Conservation (phyloP, 2,329 filamentous ascomycete species). For the Aspergillus ibericus region DNA sequence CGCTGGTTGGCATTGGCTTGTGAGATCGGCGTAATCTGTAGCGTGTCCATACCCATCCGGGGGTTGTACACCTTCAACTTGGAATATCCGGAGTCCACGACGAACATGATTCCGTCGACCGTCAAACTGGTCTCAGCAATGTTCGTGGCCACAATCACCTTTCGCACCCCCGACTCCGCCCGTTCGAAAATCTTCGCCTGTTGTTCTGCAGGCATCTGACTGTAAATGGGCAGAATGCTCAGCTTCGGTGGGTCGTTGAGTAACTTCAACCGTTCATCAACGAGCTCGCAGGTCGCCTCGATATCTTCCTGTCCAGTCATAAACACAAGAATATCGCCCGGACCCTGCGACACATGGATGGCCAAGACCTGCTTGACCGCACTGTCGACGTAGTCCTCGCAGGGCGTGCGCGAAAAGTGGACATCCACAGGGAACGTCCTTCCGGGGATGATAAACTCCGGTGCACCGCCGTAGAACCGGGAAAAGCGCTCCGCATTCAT, state of each 20-base stretch:
- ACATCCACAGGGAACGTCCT: conserved; percentile 96
- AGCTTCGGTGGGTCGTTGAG: conserved; percentile 94
- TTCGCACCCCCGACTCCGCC: conserved; percentile 84
- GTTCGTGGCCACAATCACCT: conserved; percentile 97
- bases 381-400: conserved; percentile 96
- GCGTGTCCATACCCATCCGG: conserved; percentile 97
- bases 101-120: conserved; percentile 98
- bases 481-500: conserved; percentile 98
- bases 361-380: conserved; percentile 93
- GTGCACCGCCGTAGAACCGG: conserved; percentile 91
- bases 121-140: conserved; percentile 98
- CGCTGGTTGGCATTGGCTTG: conserved; percentile 94
- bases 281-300: conserved; percentile 89
- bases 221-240: conserved; percentile 95
- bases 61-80: conserved; percentile 99
- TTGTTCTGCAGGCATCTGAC: conserved; percentile 97
- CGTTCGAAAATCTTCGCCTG: conserved; percentile 97
- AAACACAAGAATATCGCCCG: conserved; percentile 94
- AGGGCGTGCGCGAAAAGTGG: conserved; percentile 90
- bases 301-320: conserved; percentile 99
- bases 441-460: conserved; percentile 94
- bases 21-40: conserved; percentile 96
- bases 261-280: conserved; percentile 81
- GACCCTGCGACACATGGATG: conserved; percentile 92
- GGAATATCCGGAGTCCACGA: conserved; percentile 92